These are phyloP conservation scores for Strigomonas culicis DNA, from an alignment of 208 protist species.

Conservation along the genomic window DNA sequence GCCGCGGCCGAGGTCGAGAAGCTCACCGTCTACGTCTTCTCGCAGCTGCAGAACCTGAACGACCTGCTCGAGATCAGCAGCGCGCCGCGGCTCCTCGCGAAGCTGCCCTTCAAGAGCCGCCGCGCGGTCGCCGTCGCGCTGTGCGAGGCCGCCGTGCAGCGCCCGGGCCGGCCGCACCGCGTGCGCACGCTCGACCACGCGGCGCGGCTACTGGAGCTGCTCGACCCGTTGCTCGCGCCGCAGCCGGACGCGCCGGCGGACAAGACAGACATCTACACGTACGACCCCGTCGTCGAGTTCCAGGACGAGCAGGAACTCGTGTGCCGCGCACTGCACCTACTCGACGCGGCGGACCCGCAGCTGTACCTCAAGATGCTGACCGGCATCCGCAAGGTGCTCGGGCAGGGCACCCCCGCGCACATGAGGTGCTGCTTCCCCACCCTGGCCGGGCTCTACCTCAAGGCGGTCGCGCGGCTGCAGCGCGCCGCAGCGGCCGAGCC, in stretches of 20 bases:
- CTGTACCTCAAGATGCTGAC: slow-evolving; percentile 89
- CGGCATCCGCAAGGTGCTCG: slow-evolving; percentile 84
- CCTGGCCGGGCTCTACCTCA: background rate
- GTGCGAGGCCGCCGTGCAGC: slow-evolving; percentile 32
- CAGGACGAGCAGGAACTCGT: slow-evolving; percentile 91
- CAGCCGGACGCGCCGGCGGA: slow-evolving; percentile 48
- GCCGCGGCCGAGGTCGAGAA: slow-evolving; percentile 28
- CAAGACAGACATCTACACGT: slow-evolving; percentile 28
- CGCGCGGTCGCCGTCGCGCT: slow-evolving; percentile 57
- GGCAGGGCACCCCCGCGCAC: background rate
- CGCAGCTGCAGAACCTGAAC: slow-evolving; percentile 18
- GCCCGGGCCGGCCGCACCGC: slow-evolving; percentile 17
- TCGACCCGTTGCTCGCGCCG: slow-evolving; percentile 78
- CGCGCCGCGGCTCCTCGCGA: slow-evolving; percentile 42
- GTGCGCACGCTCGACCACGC: slow-evolving; percentile 65
- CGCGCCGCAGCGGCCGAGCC: slow-evolving; percentile 1
- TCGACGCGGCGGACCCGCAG: slow-evolving; percentile 63
- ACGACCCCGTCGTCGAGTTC: slow-evolving; percentile 71
- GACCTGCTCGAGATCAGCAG: slow-evolving; percentile 70
- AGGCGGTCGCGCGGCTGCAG: slow-evolving; percentile 5
- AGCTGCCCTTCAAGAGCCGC: slow-evolving; percentile 56
- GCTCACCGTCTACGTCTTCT: slow-evolving; percentile 27
- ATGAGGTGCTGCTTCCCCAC: background rate
- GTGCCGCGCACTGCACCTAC: slow-evolving; percentile 88
- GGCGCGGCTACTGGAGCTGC: slow-evolving; percentile 73